A percentile compares a stretch with the other conserved stretches of the same genome.
Evolutionary conservation across 140 eudicot genomes (phyloP).

Genomic region (Flaveria floridana): DNA sequence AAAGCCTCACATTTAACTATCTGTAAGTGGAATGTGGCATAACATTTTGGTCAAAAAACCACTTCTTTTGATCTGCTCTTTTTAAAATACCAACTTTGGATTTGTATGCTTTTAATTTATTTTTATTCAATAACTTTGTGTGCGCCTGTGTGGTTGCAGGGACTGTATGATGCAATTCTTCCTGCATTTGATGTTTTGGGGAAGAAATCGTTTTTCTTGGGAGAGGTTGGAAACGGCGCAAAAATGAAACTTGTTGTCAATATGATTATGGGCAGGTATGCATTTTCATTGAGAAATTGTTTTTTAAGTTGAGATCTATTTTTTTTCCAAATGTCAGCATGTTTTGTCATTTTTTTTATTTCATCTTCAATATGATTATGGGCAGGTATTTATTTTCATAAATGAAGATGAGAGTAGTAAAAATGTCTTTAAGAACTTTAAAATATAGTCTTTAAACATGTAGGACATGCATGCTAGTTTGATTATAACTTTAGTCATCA

Average conservation of each 20-base stretch:
- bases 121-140: not conserved
- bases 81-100: not conserved
- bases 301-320: not conserved
- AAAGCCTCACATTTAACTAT: too few relatives aligned
- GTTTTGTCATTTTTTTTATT: not conserved
- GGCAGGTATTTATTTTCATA: not conserved
- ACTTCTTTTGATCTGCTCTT: slow-evolving; percentile 7
- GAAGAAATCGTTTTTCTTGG: slow-evolving; percentile 87
- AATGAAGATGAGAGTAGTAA: not conserved
- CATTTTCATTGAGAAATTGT: not conserved
- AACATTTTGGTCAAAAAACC: not conserved
- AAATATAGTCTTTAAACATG: too few relatives aligned
- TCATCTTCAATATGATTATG: not conserved
- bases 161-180: slow-evolving; percentile 64
- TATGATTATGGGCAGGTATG: slow-evolving; percentile 98
- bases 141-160: slow-evolving; percentile 45
- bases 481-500: not conserved
- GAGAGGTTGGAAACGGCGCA: slow-evolving; percentile 95
- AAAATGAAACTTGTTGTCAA: slow-evolving; percentile 97
- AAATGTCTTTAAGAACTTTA: not conserved
- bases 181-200: slow-evolving; percentile 94
- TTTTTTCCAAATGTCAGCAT: not conserved
- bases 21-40: too few relatives aligned
- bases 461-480: not conserved
- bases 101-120: not conserved